Percentiles rank a stretch among this genome's conserved stretches.
These are phyloP conservation scores for Thraustotheca clavata DNA, from an alignment of 352 stramenopile genomes.

Conservation along the genomic window DNA sequence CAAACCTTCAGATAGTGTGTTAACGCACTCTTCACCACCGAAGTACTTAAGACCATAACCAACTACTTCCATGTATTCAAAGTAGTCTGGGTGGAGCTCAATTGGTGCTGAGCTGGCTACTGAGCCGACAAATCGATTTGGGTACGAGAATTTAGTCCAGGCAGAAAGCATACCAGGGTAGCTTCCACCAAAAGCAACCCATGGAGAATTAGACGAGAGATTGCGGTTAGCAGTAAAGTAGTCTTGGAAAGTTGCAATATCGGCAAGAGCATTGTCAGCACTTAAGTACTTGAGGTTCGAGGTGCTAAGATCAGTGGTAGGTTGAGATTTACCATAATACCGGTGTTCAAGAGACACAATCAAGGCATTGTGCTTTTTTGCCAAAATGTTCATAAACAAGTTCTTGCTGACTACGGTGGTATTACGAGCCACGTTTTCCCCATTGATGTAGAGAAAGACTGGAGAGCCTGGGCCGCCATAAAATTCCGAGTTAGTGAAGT, in stretches of 20 bases:
- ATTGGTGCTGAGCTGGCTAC: conserved; percentile 35
- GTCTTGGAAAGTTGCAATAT: conserved; percentile 73
- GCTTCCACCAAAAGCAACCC: conserved; percentile 2
- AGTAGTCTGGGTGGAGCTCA: conserved; percentile 67
- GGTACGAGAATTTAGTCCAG: neutral
- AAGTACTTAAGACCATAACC: conserved; percentile 67
- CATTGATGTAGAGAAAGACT: conserved; percentile 85
- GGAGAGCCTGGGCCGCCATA: conserved; percentile 57
- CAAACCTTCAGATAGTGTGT: conserved; percentile 52
- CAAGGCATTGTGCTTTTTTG: conserved; percentile 63
- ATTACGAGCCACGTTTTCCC: conserved; percentile 44
- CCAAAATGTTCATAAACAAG: conserved; percentile 67
- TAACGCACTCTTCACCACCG: conserved; percentile 66
- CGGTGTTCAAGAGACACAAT: conserved; percentile 83
- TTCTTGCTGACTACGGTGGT: conserved; percentile 86
- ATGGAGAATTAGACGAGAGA: neutral
- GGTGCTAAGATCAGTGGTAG: conserved; percentile 56
- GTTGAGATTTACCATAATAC: conserved; percentile 79
- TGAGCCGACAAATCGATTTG: conserved; percentile 1
- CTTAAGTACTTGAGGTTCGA: conserved; percentile 65
- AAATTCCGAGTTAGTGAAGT: conserved; percentile 81
- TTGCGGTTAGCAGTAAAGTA: conserved; percentile 26
- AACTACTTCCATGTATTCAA: conserved; percentile 82
- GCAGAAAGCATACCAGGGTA: neutral
- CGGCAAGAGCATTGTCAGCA: conserved; percentile 70